Evolutionary conservation across 1,284 basidiomycete species (phyloP).

Genomic region (Moesziomyces antarcticus): DNA sequence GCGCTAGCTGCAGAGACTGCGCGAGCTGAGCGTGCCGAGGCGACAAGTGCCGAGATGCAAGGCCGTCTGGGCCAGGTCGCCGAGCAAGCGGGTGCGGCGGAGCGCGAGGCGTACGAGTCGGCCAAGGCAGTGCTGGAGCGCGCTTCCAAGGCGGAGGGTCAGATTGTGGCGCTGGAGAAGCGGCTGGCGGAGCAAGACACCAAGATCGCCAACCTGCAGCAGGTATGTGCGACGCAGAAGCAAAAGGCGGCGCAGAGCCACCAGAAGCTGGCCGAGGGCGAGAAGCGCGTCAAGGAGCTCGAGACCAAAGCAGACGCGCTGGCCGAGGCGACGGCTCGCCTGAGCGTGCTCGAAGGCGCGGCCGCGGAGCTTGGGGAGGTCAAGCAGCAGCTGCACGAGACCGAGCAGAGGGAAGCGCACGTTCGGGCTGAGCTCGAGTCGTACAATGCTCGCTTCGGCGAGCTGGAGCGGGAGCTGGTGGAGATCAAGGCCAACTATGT

Average conservation of each 20-base stretch:
- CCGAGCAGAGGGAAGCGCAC: constrained; percentile 31
- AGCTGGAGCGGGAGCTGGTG: constrained; percentile 52
- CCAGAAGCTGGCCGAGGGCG: constrained; percentile 55
- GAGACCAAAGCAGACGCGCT: constrained; percentile 33
- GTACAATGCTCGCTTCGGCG: constrained; percentile 44
- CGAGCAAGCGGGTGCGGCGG: constrained; percentile 22
- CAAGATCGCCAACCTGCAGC: constrained; percentile 56
- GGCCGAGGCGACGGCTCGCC: not conserved
- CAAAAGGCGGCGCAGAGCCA: constrained; percentile 57
- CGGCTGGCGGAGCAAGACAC: constrained; percentile 52
- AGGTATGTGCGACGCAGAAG: constrained; percentile 56
- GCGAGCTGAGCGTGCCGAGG: constrained; percentile 35
- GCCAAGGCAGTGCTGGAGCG: constrained; percentile 34
- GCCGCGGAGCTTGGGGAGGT: constrained; percentile 1
- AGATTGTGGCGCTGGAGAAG: constrained; percentile 47
- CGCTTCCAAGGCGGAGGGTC: constrained; percentile 52
- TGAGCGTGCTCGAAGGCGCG: no score
- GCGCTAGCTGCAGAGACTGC: constrained; percentile 43
- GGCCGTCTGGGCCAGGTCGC: constrained; percentile 14
- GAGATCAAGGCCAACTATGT: constrained; percentile 51
- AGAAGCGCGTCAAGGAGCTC: constrained; percentile 50
- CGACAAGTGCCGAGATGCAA: constrained; percentile 22
- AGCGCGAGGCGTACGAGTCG: constrained; percentile 43
- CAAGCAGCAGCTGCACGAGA: constrained; percentile 18
- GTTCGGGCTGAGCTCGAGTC: constrained; percentile 16